These are phyloP conservation scores for Isoetes engelmannii DNA, from an alignment of 83 land plant genomes.

Conservation along the genomic window DNA sequence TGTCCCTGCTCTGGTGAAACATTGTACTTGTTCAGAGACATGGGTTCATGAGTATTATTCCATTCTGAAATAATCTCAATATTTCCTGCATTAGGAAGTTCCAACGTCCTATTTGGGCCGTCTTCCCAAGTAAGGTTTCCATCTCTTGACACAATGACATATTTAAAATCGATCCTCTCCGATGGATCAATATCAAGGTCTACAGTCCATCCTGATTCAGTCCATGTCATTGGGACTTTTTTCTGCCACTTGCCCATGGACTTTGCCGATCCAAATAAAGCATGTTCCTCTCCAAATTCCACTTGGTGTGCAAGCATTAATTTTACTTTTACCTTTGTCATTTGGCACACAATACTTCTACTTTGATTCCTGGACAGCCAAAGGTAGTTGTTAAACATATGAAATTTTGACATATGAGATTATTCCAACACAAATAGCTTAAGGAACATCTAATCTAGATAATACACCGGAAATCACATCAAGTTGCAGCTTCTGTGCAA, in stretches of 20 bases:
- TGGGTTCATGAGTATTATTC: slow-evolving; percentile 52
- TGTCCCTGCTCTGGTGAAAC: neutral
- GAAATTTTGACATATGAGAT: too few relatives aligned
- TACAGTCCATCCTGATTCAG: slow-evolving; percentile 74
- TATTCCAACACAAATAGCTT: too few relatives aligned
- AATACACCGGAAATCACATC: too few relatives aligned
- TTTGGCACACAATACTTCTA: slow-evolving; percentile 10
- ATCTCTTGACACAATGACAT: slow-evolving; percentile 44
- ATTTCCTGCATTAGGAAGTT: slow-evolving; percentile 45
- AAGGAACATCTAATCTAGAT: too few relatives aligned
- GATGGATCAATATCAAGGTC: slow-evolving; percentile 52
- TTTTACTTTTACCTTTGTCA: slow-evolving; percentile 35
- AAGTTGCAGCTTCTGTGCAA: too few relatives aligned
- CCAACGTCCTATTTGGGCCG: slow-evolving; percentile 62
- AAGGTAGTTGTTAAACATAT: too few relatives aligned
- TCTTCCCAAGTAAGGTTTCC: slow-evolving; percentile 61
- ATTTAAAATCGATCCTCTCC: slow-evolving; percentile 63
- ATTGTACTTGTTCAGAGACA: slow-evolving; percentile 14
- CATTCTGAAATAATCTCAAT: slow-evolving; percentile 61
- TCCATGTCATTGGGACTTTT: slow-evolving; percentile 64
- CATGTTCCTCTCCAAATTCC: slow-evolving; percentile 72
- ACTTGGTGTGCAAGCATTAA: slow-evolving; percentile 74
- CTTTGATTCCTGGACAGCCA: neutral
- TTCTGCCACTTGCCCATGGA: slow-evolving; percentile 82
- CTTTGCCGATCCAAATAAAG: slow-evolving; percentile 64